phyloP scores from a whole-genome alignment of 179 eudicot genomes.

The Beta lomatogona region DNA sequence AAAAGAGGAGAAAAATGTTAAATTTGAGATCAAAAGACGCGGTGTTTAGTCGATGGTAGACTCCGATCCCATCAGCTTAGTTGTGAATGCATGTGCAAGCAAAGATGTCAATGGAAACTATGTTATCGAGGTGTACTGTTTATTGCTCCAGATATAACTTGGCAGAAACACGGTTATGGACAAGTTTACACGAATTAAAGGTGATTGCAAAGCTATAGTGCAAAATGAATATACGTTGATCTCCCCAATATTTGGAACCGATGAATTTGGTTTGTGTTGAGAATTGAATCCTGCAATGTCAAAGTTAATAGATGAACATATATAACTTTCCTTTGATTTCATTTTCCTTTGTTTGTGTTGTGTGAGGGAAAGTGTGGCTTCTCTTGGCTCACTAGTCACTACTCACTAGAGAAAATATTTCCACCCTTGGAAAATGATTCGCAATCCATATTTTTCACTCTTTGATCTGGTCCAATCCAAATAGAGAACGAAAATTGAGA shows the following conservation, averaged over 20 bases:
- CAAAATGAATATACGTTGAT: constrained; percentile 88
- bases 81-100: constrained; percentile 90
- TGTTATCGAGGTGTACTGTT: constrained; percentile 76
- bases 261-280: constrained; percentile 91
- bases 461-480: too few species aligned
- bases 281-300: constrained; percentile 93
- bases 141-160: constrained; percentile 82
- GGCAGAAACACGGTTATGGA: constrained; percentile 77
- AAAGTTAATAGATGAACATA: constrained; percentile 45
- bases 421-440: too few species aligned
- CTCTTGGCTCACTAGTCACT: too few species aligned
- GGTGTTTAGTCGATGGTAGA: constrained; percentile 42
- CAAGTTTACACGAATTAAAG: constrained; percentile 88
- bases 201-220: constrained; percentile 81
- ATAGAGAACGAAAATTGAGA: too few species aligned
- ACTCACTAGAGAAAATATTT: too few species aligned
- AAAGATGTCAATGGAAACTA: constrained; percentile 53
- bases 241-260: constrained; percentile 87
- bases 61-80: constrained; percentile 60
- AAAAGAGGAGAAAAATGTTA: constrained; percentile 66
- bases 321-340: too few species aligned
- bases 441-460: too few species aligned
- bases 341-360: too few species aligned
- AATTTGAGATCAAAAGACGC: constrained; percentile 78
- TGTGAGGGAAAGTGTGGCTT: too few species aligned